Base-by-base conservation (phyloP, 805 yeast genomes). In the Saccharomycopsis malanga region DNA sequence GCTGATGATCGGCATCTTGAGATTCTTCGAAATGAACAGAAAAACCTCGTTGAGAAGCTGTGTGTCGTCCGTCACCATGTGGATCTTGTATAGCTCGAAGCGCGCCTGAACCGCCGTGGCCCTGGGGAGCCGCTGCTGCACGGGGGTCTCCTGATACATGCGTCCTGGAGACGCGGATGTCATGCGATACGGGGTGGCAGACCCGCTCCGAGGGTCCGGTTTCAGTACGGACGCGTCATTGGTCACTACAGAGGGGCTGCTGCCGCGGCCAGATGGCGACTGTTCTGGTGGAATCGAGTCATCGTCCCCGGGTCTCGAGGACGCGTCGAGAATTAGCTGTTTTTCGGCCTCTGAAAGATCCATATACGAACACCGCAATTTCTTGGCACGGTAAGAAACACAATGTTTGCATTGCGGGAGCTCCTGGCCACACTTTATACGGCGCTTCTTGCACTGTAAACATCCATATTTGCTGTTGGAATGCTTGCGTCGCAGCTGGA, bases 401-500 rank as follows among this genome's bases (percentile, higher is more conserved):
- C 86, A 80, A 55, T 77, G 77, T 44, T 62, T 61, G 55, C 87
- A 80, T 44, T 67, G 64, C 2, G 84, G 85, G 12, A 76, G 65
- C 32, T 67, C 65, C 60, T 80, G 85, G 61, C 79, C 83, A 61
- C 86, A 79, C 55, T 79, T 80, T 57, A 80, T 76, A 34, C 82
- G 67, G 36, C 85, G 69, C 45, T 70, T 66, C 56, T 79, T 79
- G 62, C 86, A 79, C 21, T 80, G 77, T 3, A 76, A 77, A 63
- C 93, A 83, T 12, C 93, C 91, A 44, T 74, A 59, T 57, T 82
- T 87, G 4, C 85, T 79, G 64, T 81, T 81, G 48, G 81, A 67
- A 61, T 81, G 87, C 50, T 74, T 72, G 56, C 83, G 65, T 56
- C 86, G 67, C 18, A 61, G 32, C 24, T 45, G 46, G 18, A 42